Evolutionary conservation across 495 filamentous ascomycete species (phyloP).

Genomic region (Hypoxylon cercidicola): DNA sequence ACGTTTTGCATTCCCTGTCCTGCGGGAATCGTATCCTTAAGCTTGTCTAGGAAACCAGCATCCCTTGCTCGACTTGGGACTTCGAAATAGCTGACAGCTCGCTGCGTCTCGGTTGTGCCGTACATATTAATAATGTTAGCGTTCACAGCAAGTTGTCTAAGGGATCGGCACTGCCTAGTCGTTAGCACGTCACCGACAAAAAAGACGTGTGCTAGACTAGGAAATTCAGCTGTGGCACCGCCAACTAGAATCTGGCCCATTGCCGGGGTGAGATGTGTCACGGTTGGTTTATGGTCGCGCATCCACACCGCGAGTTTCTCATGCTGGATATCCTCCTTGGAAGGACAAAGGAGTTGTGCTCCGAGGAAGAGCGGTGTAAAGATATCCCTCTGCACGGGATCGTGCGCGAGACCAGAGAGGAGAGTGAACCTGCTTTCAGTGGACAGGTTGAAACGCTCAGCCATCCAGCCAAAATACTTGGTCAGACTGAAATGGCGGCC

Average conservation of each 20-base stretch:
- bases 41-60: slow-evolving; percentile 72
- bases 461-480: slow-evolving; percentile 95
- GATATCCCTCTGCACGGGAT: slow-evolving; percentile 71
- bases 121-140: slow-evolving; percentile 90
- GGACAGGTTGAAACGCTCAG: slow-evolving; percentile 77
- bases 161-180: slow-evolving; percentile 82
- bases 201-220: slow-evolving; percentile 81
- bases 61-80: slow-evolving; percentile 76
- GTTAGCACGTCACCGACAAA: slow-evolving; percentile 95
- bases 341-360: slow-evolving; percentile 82
- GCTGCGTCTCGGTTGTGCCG: slow-evolving; percentile 89
- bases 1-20: slow-evolving; percentile 94
- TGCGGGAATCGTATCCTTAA: slow-evolving; percentile 85
- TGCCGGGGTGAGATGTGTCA: slow-evolving; percentile 92
- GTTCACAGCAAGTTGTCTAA: slow-evolving; percentile 82
- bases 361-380: slow-evolving; percentile 94
- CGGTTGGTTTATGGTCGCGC: slow-evolving; percentile 77
- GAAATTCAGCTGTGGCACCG: slow-evolving; percentile 80
- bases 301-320: slow-evolving; percentile 95
- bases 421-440: slow-evolving; percentile 84
- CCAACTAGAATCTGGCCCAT: slow-evolving; percentile 97
- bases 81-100: slow-evolving; percentile 88
- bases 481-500: slow-evolving; percentile 89
- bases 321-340: slow-evolving; percentile 85
- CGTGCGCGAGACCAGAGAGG: slow-evolving; percentile 85